Base-by-base conservation (phyloP, 2,329 filamentous ascomycete species). In the Penicillium aurantiogriseum region DNA sequence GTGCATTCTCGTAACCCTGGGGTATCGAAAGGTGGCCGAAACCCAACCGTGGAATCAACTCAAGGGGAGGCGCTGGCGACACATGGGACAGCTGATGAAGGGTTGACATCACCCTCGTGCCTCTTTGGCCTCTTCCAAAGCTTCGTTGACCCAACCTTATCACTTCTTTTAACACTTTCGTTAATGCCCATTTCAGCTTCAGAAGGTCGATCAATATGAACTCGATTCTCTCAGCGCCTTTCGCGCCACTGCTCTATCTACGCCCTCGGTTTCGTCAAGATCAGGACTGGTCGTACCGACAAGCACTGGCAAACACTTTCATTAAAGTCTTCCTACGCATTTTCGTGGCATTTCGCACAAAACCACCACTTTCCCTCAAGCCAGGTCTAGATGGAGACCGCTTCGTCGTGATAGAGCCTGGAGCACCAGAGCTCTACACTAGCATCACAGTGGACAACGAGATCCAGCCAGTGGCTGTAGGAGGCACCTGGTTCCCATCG, bases 401-500 rank as follows among this genome's bases (percentile, higher is more conserved):
- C 11, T 62, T 60, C 40, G 58, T 61, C 15, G 29, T 21, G 15
- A 52, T 62, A 17, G 52, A 43, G 29, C 58, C 58, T 11, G 58
- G 42, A 11, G 17, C 56, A n/a, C 43, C 43, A 27, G 51, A 51
- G 19, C 36, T 48, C 17, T 62, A 61, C 21, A 39, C 36, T 8
- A 35, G 49, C 13, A 54, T 50, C 17, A 50, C 59, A 29, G 36
- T 49, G 3, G 54, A 49, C 25, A 25, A 58, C 2, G 49, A 49
- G 39, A 48, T 61, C 52, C 49, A 62, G 23, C 60, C 60, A 21
- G 55, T 44, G 13, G 35, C 29, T 1, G 39, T 61, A 6, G 60
- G 58, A n/a, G 60, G 55, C 10, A 62, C 60, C 0, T 62, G 60
- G 60, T 62, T 61, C 17, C 60, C 60, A 29, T 33, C 50, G 2